A percentile compares a stretch with the other conserved stretches of the same genome.
Conservation (phyloP, 2,329 filamentous ascomycete genomes). For the Ascochyta rabiei region DNA sequence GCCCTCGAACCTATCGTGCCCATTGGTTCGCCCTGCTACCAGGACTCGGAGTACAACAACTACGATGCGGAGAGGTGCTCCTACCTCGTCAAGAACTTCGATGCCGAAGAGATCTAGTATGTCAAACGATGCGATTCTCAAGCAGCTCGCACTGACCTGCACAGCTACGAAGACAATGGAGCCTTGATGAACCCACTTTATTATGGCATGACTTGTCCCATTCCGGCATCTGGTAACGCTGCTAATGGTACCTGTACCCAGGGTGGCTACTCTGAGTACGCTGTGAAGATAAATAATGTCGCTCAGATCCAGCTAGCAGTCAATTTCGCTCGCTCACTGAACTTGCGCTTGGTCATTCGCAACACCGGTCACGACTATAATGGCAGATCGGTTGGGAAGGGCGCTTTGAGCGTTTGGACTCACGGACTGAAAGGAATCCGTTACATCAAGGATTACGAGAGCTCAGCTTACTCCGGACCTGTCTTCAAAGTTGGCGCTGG, state of each 20-base stretch:
- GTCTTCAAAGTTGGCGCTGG: constrained; percentile 43
- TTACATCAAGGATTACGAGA: constrained; percentile 36
- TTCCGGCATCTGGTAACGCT: constrained; percentile 22
- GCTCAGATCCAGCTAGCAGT: constrained; percentile 43
- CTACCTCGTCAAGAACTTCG: constrained; percentile 23
- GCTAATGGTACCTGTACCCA: constrained; percentile 37
- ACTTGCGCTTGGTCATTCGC: constrained; percentile 41
- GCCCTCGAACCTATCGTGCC: constrained; percentile 36
- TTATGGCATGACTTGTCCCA: constrained; percentile 37
- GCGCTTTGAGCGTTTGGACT: constrained; percentile 39
- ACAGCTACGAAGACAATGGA: constrained; percentile 31
- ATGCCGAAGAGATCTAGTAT: constrained; percentile 30
- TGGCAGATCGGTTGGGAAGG: constrained; percentile 36
- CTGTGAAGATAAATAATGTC: constrained; percentile 36
- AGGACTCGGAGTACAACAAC: constrained; percentile 34
- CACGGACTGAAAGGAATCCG: constrained; percentile 40
- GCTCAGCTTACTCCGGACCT: constrained; percentile 32
- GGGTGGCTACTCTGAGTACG: constrained; percentile 37
- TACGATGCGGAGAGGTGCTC: constrained; percentile 35
- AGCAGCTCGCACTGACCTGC: background rate
- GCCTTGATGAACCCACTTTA: constrained; percentile 39
- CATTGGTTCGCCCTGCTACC: constrained; percentile 38
- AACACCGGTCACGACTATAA: constrained; percentile 44
- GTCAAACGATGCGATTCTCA: background rate
- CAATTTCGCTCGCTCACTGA: constrained; percentile 39